phyloP scores from a whole-genome alignment of 2,329 filamentous ascomycete species.

The Pyrenophora tritici-repentis region DNA sequence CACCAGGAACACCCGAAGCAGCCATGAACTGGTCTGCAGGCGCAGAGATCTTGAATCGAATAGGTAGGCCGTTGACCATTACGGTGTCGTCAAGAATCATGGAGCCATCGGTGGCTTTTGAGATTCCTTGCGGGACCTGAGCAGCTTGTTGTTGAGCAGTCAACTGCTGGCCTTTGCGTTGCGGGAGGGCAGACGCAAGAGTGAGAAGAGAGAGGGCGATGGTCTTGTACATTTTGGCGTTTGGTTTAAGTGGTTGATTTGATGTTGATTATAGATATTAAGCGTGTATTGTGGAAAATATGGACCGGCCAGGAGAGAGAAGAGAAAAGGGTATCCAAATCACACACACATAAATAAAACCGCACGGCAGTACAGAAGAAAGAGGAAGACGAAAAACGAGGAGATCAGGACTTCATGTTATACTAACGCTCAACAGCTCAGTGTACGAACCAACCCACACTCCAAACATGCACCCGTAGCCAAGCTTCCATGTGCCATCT shows the following conservation, averaged over 20 bases:
- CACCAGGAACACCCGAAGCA: slow-evolving; percentile 57
- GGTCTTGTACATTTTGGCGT: slow-evolving; percentile 15
- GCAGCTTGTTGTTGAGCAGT: slow-evolving; percentile 45
- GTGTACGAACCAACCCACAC: not conserved
- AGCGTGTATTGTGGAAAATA: not conserved
- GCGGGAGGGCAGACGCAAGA: slow-evolving; percentile 31
- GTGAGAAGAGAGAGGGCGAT: slow-evolving; percentile 25
- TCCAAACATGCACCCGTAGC: slow-evolving; percentile 16
- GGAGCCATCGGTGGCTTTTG: slow-evolving; percentile 58
- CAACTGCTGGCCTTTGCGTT: slow-evolving; percentile 24
- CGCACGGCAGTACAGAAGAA: slow-evolving; percentile 14
- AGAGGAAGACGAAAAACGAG: slow-evolving; percentile 1
- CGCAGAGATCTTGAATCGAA: slow-evolving; percentile 62
- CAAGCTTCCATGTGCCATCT: slow-evolving; percentile 15
- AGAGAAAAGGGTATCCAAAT: slow-evolving; percentile 1
- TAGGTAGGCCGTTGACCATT: slow-evolving; percentile 58
- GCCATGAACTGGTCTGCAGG: slow-evolving; percentile 60
- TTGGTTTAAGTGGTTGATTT: not conserved
- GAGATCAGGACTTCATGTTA: not conserved
- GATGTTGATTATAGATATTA: slow-evolving; percentile 24
- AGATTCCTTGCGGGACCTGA: slow-evolving; percentile 43
- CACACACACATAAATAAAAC: slow-evolving; percentile 1
- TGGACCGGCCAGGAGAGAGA: slow-evolving; percentile 36
- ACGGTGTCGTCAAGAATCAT: slow-evolving; percentile 62
- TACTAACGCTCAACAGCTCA: not conserved